Evolutionary conservation across 2,329 filamentous ascomycete genomes (phyloP).

Genomic region (Fusarium guadeloupense): DNA sequence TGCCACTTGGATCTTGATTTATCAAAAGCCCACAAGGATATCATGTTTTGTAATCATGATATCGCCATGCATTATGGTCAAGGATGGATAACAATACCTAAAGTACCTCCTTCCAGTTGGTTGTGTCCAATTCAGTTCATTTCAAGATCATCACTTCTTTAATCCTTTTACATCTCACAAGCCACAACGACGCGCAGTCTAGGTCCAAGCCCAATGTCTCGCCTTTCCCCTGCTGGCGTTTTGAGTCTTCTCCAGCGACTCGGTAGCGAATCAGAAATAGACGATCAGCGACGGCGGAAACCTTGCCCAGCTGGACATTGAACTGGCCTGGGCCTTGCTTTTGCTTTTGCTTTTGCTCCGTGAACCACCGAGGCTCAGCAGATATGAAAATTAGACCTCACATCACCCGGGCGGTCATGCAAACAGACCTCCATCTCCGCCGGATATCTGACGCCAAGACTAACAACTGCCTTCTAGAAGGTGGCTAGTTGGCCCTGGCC

Average conservation of each 20-base stretch:
- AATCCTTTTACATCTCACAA: constrained; percentile 1
- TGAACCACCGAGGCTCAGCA: no score
- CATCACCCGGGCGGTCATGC: not conserved
- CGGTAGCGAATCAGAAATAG: constrained; percentile 48
- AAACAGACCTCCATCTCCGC: not conserved
- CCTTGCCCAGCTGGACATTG: constrained; percentile 45
- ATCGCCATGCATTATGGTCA: constrained; percentile 4
- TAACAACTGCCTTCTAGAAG: constrained; percentile 37
- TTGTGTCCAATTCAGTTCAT: not conserved
- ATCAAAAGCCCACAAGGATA: constrained; percentile 16
- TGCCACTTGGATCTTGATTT: constrained; percentile 28
- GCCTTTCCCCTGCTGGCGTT: constrained; percentile 30
- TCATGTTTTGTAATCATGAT: not conserved
- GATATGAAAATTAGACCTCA: not conserved
- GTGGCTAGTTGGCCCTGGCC: no score
- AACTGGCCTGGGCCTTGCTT: constrained; percentile 13
- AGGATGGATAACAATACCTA: not conserved
- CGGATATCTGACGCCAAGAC: not conserved
- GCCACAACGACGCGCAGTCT: constrained; percentile 25
- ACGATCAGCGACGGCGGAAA: constrained; percentile 35
- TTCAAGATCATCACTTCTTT: not conserved
- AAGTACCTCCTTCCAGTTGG: not conserved
- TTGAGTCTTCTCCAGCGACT: constrained; percentile 38
- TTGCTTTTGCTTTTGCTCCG: no score
- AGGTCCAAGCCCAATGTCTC: constrained; percentile 31